Base-by-base conservation (phyloP, 139 green algal genomes). In the Zygnema cylindricum region DNA sequence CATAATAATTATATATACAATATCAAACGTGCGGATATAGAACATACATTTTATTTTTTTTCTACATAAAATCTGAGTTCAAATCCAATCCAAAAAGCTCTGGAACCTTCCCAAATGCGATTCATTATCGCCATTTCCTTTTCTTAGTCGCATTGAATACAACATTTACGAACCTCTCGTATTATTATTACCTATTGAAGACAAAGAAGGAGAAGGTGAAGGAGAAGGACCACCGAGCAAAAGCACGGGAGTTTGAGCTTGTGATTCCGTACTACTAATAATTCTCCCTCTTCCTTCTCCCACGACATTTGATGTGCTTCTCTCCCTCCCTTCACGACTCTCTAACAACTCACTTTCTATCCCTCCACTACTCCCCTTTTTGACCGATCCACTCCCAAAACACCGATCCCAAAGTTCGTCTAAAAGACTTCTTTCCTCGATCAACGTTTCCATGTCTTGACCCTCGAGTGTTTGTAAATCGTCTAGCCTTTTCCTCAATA, bases 341-440 rank as follows among this genome's bases (percentile, higher is more conserved):
- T 63, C 49, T 63, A 7, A 63, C 49, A 63, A 16, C 49, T 63
- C 16, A 7, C 7, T 16, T 63, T 63, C 7, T 63, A 63, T 16
- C 16, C 16, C 49, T 63, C 49, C 49, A 25, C 16, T 63, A n/a
- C n/a, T n/a, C n/a, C n/a, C n/a, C n/a, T n/a, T n/a, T n/a, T n/a
- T n/a, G n/a, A n/a, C n/a, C n/a, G n/a, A n/a, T n/a, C n/a, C n/a
- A n/a, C n/a, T 63, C 16, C 49, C 71, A 43, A 79, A 79, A 16
- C 71, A 79, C 71, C 71, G 71, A 41, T 79, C 38, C 71, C 71
- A 79, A 11, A 79, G 36, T 16, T 41, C 71, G 16, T 79, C 71
- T 43, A 79, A 16, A 43, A 79, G 71, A 16, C 21, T 41, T 16
- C 71, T 79, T 16, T 79, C 71, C 11, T 79, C 71, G 7, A 63